A percentile compares a stretch with the other conserved stretches of the same genome.
These are phyloP conservation scores for Ceratonia siliqua DNA, from an alignment of 306 rosid species.

Conservation along the genomic window DNA sequence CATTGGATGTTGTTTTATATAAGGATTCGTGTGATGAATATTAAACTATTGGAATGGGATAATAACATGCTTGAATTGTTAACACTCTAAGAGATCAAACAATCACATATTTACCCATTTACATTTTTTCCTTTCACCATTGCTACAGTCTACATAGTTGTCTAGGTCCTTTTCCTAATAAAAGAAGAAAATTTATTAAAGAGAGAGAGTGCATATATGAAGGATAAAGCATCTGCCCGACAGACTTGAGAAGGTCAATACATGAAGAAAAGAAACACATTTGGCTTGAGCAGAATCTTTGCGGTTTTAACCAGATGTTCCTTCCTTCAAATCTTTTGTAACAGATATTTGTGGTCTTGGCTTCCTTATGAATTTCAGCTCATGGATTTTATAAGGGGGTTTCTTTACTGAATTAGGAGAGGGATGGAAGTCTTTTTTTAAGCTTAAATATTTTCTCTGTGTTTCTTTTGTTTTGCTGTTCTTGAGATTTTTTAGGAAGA, in stretches of 20 bases:
- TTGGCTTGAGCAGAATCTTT: not conserved
- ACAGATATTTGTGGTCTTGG: not conserved
- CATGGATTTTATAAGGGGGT: not conserved
- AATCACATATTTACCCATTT: too few relatives aligned
- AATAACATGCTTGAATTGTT: not conserved
- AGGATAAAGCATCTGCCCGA: not conserved
- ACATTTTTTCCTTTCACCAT: too few relatives aligned
- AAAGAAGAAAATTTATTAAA: not conserved
- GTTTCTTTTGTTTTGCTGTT: not conserved
- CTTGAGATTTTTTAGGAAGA: not conserved
- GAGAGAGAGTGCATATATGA: not conserved
- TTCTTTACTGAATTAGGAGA: not conserved
- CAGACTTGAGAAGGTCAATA: not conserved
- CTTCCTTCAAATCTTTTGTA: not conserved
- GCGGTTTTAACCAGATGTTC: too few relatives aligned
- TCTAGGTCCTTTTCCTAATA: not conserved
- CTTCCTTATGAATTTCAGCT: not conserved
- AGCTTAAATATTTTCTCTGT: not conserved
- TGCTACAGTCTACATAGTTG: too few relatives aligned
- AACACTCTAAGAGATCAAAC: not conserved
- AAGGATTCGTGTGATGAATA: not conserved
- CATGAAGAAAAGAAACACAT: not conserved
- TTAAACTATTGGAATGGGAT: not conserved
- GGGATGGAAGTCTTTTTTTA: not conserved
- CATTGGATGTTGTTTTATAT: not conserved